Percentiles rank a stretch among this genome's conserved stretches.
These are phyloP conservation scores for Nannizziopsis barbatae DNA, from an alignment of 2,329 filamentous ascomycete species.

Conservation along the genomic window DNA sequence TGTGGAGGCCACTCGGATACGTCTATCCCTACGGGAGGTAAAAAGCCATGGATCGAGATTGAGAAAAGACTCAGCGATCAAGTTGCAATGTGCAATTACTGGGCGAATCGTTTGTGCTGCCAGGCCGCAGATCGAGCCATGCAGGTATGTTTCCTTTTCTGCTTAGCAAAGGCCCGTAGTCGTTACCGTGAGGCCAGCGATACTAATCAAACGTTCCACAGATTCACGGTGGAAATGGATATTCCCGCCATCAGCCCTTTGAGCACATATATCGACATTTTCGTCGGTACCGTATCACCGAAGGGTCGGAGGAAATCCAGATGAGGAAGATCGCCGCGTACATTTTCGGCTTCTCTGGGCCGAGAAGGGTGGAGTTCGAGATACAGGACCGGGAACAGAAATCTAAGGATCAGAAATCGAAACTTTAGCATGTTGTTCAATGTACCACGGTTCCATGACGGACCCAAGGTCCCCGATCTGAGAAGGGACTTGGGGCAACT, in stretches of 20 bases:
- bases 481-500: neutral
- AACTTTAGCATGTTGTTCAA: constrained; percentile 3
- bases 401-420: constrained; percentile 11
- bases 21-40: constrained; percentile 5
- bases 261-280: constrained; percentile 58
- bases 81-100: constrained; percentile 57
- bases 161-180: neutral
- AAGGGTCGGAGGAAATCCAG: constrained; percentile 55
- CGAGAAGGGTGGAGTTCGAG: constrained; percentile 14
- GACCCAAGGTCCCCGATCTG: neutral
- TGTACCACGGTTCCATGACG: neutral
- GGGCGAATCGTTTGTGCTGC: constrained; percentile 50
- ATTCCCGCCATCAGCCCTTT: constrained; percentile 49
- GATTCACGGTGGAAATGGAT: constrained; percentile 49
- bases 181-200: neutral
- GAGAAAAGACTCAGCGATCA: constrained; percentile 50
- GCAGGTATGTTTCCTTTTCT: constrained; percentile 32
- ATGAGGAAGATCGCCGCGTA: constrained; percentile 54
- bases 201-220: constrained; percentile 2
- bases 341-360: constrained; percentile 40
- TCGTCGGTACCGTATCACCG: constrained; percentile 51
- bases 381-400: constrained; percentile 16
- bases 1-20: constrained; percentile 21
- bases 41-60: constrained; percentile 41
- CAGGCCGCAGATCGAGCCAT: constrained; percentile 53